Evolutionary conservation across 805 yeast species (phyloP), one percentile per base, ranked within the genome.

Genomic region (Candida pini): DNA sequence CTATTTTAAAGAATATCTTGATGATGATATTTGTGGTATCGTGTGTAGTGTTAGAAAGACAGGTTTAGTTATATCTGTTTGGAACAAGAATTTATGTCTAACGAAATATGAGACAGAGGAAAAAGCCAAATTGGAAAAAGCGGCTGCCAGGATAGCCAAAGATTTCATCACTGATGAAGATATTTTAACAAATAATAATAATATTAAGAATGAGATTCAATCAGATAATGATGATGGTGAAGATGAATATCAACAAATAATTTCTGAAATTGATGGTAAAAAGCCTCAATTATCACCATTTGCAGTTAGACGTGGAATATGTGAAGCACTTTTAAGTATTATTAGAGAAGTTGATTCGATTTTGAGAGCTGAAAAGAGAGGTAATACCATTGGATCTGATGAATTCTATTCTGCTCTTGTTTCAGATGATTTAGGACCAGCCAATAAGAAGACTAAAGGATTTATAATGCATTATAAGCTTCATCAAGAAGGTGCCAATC

Each of bases 31-130:
- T 15, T 65, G 71, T 35, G 87, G 87, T 8, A 51, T 78, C 22
- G 81, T 74, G 14, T 62, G 78, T 35, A 70, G 79, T 49, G 70
- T 74, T 12, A 66, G 83, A 31, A 66, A 68, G 23, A 80, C 75
- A 40, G 82, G 76, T 40, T 78, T 73, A 45, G 69, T 76, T 24
- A 62, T 79, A 35, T 63, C 74, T 37, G 63, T 79, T 31, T 79
- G 87, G 87, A 78, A 77, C 56, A 65, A 71, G 15, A 71, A 72
- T 47, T 48, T 64, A 27, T 62, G 63, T 33, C 62, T 63, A 36
- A 41, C 53, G 25, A 49, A 52, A 33, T 47, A 44, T 34, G 43
- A 40, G 40, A 45, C 40, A 23, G 35, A 35, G 5, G 49, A 44
- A 31, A 18, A 32, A 9, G 36, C 30, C 10, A 41, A 28, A 21